Evolutionary conservation across 2,329 filamentous ascomycete genomes (phyloP).

Genomic region (Knufia fluminis): DNA sequence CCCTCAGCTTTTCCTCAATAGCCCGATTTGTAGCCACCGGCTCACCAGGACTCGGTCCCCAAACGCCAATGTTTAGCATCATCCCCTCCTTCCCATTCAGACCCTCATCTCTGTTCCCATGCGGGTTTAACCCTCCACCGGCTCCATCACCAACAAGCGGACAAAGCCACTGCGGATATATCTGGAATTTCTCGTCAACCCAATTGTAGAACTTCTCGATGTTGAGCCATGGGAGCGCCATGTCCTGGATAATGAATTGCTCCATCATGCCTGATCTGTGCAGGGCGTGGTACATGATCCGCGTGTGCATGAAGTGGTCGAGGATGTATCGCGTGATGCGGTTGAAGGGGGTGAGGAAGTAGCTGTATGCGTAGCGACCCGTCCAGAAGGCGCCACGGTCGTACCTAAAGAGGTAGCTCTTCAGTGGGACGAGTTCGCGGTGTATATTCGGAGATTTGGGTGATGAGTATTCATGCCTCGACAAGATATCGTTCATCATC

Average conservation of each 20-base stretch:
- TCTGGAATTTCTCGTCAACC: constrained; percentile 34
- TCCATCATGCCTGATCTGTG: constrained; percentile 49
- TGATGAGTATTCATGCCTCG: not conserved
- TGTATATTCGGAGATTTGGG: not conserved
- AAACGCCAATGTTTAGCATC: constrained; percentile 56
- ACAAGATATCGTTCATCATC: constrained; percentile 8
- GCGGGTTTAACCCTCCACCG: constrained; percentile 2
- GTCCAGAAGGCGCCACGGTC: constrained; percentile 60
- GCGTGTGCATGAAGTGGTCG: constrained; percentile 53
- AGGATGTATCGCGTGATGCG: constrained; percentile 48
- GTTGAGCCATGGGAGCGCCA: constrained; percentile 47
- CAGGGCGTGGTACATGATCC: constrained; percentile 54
- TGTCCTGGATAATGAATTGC: constrained; percentile 54
- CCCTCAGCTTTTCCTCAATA: constrained; percentile 59
- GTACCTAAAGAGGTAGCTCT: constrained; percentile 37
- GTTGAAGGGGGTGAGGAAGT: constrained; percentile 54
- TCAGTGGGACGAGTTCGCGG: constrained; percentile 26
- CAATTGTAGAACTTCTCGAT: constrained; percentile 47
- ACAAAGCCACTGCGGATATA: constrained; percentile 53
- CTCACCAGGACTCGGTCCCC: constrained; percentile 61
- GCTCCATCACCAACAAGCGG: constrained; percentile 30
- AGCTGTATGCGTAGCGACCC: constrained; percentile 50
- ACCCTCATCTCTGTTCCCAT: not conserved
- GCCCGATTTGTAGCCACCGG: constrained; percentile 64
- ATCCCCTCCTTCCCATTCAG: constrained; percentile 5